These are phyloP conservation scores for Yarrowia sp. DNA, from an alignment of 805 yeast species.

Conservation along the genomic window DNA sequence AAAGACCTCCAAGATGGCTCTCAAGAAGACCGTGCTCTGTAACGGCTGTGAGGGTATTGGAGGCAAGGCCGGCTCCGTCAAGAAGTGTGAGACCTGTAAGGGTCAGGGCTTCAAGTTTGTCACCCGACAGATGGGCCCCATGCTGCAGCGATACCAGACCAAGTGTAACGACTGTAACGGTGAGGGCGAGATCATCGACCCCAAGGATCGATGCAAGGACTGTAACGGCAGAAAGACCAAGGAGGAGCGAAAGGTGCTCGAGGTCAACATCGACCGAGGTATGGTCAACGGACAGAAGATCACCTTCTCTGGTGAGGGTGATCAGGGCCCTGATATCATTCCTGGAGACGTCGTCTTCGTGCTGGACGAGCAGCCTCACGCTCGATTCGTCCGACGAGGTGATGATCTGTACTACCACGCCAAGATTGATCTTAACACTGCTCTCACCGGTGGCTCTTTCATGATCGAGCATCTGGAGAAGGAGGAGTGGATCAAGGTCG, in stretches of 20 bases:
- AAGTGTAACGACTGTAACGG: constrained; percentile 91
- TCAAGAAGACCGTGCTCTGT: constrained; percentile 89
- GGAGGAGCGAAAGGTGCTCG: constrained; percentile 85
- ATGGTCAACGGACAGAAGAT: constrained; percentile 92
- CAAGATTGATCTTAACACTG: constrained; percentile 87
- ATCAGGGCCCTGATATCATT: constrained; percentile 88
- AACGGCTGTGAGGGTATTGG: constrained; percentile 89
- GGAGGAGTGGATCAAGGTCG: constrained; percentile 84
- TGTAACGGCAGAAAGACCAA: constrained; percentile 88
- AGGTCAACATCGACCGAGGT: constrained; percentile 95
- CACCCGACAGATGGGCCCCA: constrained; percentile 98
- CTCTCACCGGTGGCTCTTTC: constrained; percentile 93
- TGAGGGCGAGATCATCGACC: constrained; percentile 80
- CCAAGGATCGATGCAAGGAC: constrained; percentile 79
- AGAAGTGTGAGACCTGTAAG: constrained; percentile 79
- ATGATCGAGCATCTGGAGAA: constrained; percentile 76
- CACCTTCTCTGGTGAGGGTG: constrained; percentile 93
- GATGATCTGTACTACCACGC: constrained; percentile 82
- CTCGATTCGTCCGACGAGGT: constrained; percentile 77
- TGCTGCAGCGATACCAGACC: constrained; percentile 96
- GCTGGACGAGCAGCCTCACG: constrained; percentile 86
- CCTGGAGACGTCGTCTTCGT: constrained; percentile 97
- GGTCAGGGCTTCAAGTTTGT: constrained; percentile 91
- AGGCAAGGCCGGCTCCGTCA: constrained; percentile 88
- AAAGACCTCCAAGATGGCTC: constrained; percentile 86